These are phyloP conservation scores for Boletus tomentosulus DNA, from an alignment of 768 basidiomycete species.

Conservation along the genomic window DNA sequence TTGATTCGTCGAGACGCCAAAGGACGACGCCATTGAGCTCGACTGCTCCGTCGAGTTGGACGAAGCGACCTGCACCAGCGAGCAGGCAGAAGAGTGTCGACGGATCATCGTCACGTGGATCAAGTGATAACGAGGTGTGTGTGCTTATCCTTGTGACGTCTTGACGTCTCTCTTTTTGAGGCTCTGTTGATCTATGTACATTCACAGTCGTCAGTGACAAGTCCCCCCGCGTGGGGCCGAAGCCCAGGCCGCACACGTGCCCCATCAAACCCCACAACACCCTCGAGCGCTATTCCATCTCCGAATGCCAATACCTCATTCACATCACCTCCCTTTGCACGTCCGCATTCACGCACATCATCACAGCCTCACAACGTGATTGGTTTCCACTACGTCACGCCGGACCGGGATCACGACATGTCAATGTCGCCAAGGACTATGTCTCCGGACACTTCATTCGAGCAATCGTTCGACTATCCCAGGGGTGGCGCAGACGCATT, in stretches of 20 bases:
- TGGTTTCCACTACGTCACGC: slow-evolving; percentile 41
- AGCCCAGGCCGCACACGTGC: slow-evolving; percentile 51
- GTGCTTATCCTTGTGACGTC: neutral
- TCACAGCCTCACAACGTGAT: slow-evolving; percentile 42
- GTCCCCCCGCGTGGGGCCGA: slow-evolving; percentile 43
- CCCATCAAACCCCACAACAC: slow-evolving; percentile 65
- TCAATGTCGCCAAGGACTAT: slow-evolving; percentile 27
- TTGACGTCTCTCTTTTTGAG: neutral
- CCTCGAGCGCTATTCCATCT: slow-evolving; percentile 35
- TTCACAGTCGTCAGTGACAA: slow-evolving; percentile 32
- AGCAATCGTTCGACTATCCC: slow-evolving; percentile 37
- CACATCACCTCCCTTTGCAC: slow-evolving; percentile 45
- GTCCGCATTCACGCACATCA: slow-evolving; percentile 63
- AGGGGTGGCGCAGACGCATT: slow-evolving; percentile 37
- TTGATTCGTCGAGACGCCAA: slow-evolving; percentile 67
- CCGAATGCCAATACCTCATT: slow-evolving; percentile 36
- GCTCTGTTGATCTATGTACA: slow-evolving; percentile 7
- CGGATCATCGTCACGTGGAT: slow-evolving; percentile 40
- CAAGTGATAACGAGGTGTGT: slow-evolving; percentile 74
- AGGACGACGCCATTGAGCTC: slow-evolving; percentile 60
- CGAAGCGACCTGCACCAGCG: slow-evolving; percentile 63
- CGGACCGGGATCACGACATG: slow-evolving; percentile 33
- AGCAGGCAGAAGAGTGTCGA: slow-evolving; percentile 70
- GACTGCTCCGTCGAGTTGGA: slow-evolving; percentile 72
- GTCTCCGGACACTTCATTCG: slow-evolving; percentile 34